Percentiles rank a stretch among this genome's conserved stretches.
Conservation (phyloP, 2,329 filamentous ascomycete genomes). For the Ophiocordyceps australis region DNA sequence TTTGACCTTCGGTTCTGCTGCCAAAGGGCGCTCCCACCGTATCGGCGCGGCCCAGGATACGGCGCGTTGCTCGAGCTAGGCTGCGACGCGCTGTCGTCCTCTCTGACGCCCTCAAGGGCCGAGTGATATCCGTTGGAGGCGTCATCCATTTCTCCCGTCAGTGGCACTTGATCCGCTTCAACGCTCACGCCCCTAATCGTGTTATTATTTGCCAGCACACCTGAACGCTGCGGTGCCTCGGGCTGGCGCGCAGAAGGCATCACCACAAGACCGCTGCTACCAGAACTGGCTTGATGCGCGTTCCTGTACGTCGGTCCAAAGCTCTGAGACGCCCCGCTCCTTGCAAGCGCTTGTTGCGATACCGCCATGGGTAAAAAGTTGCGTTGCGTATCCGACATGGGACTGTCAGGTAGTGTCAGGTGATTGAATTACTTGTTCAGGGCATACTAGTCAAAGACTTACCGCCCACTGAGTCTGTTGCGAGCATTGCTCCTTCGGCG, state of each 20-base stretch:
- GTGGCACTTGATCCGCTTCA: slow-evolving; percentile 18
- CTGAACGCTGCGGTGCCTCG: too few species aligned
- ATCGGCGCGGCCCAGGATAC: slow-evolving; percentile 7
- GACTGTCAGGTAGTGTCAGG: slow-evolving; percentile 9
- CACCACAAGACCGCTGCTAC: too few species aligned
- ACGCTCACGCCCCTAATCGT: too few species aligned
- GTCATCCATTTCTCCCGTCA: slow-evolving; percentile 23
- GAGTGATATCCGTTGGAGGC: slow-evolving; percentile 23
- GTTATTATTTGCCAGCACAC: too few species aligned
- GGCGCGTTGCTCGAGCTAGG: slow-evolving; percentile 4
- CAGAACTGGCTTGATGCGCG: too few species aligned
- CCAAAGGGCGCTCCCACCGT: slow-evolving; percentile 26
- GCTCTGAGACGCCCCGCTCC: too few species aligned
- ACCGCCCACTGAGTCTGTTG: slow-evolving; percentile 18
- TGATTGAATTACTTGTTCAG: too few species aligned
- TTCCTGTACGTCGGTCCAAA: too few species aligned
- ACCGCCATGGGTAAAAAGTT: slow-evolving; percentile 11
- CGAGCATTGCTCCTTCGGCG: slow-evolving; percentile 22
- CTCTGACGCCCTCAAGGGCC: slow-evolving; percentile 17
- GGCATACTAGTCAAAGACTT: slow-evolving; percentile 20
- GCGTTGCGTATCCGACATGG: slow-evolving; percentile 8
- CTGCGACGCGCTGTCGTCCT: slow-evolving; percentile 9
- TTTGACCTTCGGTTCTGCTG: slow-evolving; percentile 32
- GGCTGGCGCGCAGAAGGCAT: too few species aligned
- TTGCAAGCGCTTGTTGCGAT: slow-evolving; percentile 7